Evolutionary conservation across 2,329 filamentous ascomycete genomes (phyloP), one percentile per base, ranked within the genome.

Genomic region (Monascus ruber): DNA sequence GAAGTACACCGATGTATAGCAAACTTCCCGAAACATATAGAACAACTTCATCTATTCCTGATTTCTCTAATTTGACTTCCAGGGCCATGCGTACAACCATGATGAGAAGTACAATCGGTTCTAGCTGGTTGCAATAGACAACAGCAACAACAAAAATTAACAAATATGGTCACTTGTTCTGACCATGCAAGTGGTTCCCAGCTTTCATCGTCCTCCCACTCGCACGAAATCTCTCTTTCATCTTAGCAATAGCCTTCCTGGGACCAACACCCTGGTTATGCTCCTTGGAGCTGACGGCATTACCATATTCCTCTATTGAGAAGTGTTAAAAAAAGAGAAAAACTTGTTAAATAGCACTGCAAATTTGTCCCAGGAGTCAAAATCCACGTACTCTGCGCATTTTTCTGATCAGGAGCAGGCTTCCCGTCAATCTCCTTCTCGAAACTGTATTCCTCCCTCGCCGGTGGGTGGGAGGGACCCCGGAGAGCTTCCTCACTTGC

Each of bases 201-300:
- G 47, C 43, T n/a, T 42, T 42, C 9, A 47, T 31, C 10, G 45
- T 45, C 35, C 47, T 54, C 8, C 49, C 48, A 34, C 28, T 29
- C 3, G 51, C 46, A 34, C 51, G 51, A 43, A 70, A 53, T 51
- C 56, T 55, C 47, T 55, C 53, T 48, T 57, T 63, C 46, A 53
- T 39, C 26, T 54, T 54, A 8, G 45, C 33, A 17, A 58, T 37
- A 8, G 37, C 42, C 24, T 42, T 46, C 11, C 43, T 34, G 4
- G 39, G 33, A 10, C 28, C n/a, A 7, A 35, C 17, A 26, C 33
- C 32, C 26, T 34, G 5, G n/a, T 28, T 26, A 11, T 31, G 4
- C 34, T 31, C 31, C 36, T 37, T 11, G 24, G 24, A 28, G 6
- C 8, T 25, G 24, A 11, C 9, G 5, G 5, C 8, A 10, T 26